Evolutionary conservation across 2,329 filamentous ascomycete species (phyloP).

Genomic region (Fusarium haematococcum): DNA sequence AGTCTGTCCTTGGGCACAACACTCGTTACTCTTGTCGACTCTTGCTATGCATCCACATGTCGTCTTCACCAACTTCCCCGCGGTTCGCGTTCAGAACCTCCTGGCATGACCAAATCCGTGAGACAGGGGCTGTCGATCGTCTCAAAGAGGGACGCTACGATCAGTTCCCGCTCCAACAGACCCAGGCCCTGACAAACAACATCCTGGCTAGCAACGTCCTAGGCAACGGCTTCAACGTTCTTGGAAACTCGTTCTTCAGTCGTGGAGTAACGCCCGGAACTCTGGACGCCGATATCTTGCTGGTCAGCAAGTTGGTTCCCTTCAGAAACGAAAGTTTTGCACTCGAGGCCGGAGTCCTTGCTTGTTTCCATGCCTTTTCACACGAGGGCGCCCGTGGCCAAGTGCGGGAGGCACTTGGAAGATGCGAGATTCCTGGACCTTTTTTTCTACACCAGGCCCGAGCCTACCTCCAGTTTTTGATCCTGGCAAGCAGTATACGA

Average conservation of each 20-base stretch:
- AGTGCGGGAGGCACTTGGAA: constrained; percentile 2
- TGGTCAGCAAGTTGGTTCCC: constrained; percentile 4
- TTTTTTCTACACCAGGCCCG: constrained; percentile 12
- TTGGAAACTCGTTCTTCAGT: constrained; percentile 1
- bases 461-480: constrained; percentile 23
- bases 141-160: constrained; percentile 15
- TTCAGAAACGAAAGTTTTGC: constrained; percentile 11
- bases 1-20: background rate
- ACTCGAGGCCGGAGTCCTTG: constrained; percentile 15
- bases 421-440: background rate
- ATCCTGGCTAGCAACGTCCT: background rate
- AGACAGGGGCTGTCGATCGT: constrained; percentile 13
- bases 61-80: constrained; percentile 16
- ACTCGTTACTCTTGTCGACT: background rate
- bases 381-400: constrained; percentile 1
- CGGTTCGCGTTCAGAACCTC: constrained; percentile 2
- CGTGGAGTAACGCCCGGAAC: constrained; percentile 15
- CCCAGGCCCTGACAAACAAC: constrained; percentile 12
- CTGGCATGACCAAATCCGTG: constrained; percentile 23
- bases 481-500: constrained; percentile 9
- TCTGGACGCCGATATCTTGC: constrained; percentile 7
- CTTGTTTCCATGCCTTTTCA: constrained; percentile 21
- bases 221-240: background rate
- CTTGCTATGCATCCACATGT: constrained; percentile 19
- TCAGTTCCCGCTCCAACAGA: constrained; percentile 15